Conservation (phyloP, 2,329 filamentous ascomycete species). For the Akanthomyces lecanii region DNA sequence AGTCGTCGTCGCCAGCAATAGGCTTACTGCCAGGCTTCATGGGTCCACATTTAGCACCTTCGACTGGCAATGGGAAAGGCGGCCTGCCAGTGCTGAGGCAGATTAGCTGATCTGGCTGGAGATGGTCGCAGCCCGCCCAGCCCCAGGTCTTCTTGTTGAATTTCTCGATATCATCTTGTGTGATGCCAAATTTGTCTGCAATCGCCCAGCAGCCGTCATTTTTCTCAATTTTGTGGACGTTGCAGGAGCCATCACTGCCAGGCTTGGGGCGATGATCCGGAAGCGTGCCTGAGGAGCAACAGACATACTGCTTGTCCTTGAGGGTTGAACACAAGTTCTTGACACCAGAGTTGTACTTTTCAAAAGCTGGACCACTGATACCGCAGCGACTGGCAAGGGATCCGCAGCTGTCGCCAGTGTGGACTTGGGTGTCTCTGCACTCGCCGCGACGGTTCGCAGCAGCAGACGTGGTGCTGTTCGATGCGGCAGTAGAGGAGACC, state of each 20-base stretch:
- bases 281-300: conserved; percentile 31
- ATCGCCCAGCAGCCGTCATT: conserved; percentile 33
- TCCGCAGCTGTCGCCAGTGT: too few species aligned
- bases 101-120: conserved; percentile 19
- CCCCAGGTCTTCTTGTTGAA: conserved; percentile 26
- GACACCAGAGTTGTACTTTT: too few species aligned
- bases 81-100: conserved; percentile 25
- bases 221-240: conserved; percentile 27
- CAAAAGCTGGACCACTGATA: too few species aligned
- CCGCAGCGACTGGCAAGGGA: too few species aligned
- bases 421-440: too few species aligned
- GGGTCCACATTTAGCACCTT: conserved; percentile 41
- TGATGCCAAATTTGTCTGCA: conserved; percentile 20
- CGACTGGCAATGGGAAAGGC: conserved; percentile 23
- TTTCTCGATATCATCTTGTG: conserved; percentile 18
- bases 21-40: conserved; percentile 32
- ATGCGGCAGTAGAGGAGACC: too few species aligned
- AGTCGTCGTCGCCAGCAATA: conserved; percentile 24
- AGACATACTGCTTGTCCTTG: conserved; percentile 26
- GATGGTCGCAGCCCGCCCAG: conserved; percentile 23
- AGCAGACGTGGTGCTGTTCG: too few species aligned
- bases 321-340: conserved; percentile 19
- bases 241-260: conserved; percentile 33
- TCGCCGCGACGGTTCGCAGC: too few species aligned
- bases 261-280: conserved; percentile 32